Evolutionary conservation across 345 rosid species (phyloP).

Genomic region (Salix brachista): DNA sequence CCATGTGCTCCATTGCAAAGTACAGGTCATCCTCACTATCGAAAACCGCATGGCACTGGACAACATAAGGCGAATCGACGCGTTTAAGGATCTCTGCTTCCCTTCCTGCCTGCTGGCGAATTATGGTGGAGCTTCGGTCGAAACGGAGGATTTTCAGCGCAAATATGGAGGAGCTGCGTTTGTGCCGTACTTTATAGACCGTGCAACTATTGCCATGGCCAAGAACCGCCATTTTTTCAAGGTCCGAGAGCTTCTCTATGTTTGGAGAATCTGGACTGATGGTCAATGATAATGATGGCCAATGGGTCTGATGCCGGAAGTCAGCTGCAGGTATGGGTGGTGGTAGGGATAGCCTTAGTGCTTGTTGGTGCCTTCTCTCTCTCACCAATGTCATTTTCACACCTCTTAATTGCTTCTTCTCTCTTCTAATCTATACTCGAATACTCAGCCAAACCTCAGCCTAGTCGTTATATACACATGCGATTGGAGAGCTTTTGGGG

Average conservation of each 20-base stretch:
- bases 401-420: not conserved
- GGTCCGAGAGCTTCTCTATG: slow-evolving; percentile 37
- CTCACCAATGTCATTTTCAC: slow-evolving; percentile 57
- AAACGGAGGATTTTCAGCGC: slow-evolving; percentile 51
- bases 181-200: slow-evolving; percentile 54
- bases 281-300: not conserved
- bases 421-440: not conserved
- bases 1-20: slow-evolving; percentile 69
- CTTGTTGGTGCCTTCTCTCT: slow-evolving; percentile 54
- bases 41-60: slow-evolving; percentile 48
- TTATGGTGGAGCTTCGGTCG: slow-evolving; percentile 14
- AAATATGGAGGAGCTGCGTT: slow-evolving; percentile 27
- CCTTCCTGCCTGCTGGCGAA: slow-evolving; percentile 25
- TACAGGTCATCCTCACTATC: slow-evolving; percentile 35
- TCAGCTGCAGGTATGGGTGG: slow-evolving; percentile 21
- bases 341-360: slow-evolving; percentile 45
- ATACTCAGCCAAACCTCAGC: not conserved
- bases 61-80: slow-evolving; percentile 42
- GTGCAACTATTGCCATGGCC: slow-evolving; percentile 59
- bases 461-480: not conserved
- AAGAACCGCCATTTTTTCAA: slow-evolving; percentile 47
- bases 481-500: not conserved
- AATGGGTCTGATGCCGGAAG: slow-evolving; percentile 9
- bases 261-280: slow-evolving; percentile 34
- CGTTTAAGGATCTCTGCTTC: slow-evolving; percentile 57